Evolutionary conservation across 768 basidiomycete species (phyloP).

Genomic region (Rhizopogon vinicolor): DNA sequence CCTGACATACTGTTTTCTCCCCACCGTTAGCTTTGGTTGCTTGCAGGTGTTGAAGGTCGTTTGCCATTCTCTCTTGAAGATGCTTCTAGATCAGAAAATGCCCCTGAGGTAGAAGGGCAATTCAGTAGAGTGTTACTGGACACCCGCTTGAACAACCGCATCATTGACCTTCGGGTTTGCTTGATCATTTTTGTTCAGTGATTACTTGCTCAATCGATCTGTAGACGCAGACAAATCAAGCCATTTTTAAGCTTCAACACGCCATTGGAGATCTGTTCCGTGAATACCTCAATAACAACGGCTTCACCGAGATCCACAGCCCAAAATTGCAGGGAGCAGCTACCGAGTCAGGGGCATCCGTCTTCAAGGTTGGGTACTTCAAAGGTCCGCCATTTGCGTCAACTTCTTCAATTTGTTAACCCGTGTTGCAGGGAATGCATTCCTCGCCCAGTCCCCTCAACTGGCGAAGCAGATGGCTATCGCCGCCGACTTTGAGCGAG

Average conservation of each 20-base stretch:
- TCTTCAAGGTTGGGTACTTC: constrained; percentile 98
- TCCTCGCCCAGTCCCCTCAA: constrained; percentile 95
- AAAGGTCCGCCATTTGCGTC: constrained; percentile 50
- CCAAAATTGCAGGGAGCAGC: constrained; percentile 97
- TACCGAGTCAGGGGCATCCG: constrained; percentile 93
- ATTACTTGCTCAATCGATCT: constrained; percentile 5
- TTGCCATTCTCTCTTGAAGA: constrained; percentile 94
- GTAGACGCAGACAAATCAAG: constrained; percentile 93
- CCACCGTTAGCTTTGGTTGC: constrained; percentile 61
- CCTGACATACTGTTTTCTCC: neutral
- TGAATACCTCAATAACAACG: constrained; percentile 63
- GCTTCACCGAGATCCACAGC: constrained; percentile 94
- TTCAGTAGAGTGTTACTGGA: constrained; percentile 84
- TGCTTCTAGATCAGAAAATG: constrained; percentile 78
- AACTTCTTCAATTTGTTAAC: neutral
- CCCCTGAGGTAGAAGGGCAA: constrained; percentile 56
- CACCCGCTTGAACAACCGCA: constrained; percentile 90
- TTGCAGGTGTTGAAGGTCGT: constrained; percentile 72
- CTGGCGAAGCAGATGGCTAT: constrained; percentile 99
- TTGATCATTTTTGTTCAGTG: neutral
- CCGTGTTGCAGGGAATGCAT: constrained; percentile 67
- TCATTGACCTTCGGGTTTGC: constrained; percentile 88
- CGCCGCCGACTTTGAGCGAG: constrained; percentile 95
- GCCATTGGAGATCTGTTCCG: constrained; percentile 90
- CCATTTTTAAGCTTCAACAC: constrained; percentile 88